Evolutionary conservation across 495 filamentous ascomycete species (phyloP), one percentile per base, ranked within the genome.

Genomic region (Cryomyces antarcticus): DNA sequence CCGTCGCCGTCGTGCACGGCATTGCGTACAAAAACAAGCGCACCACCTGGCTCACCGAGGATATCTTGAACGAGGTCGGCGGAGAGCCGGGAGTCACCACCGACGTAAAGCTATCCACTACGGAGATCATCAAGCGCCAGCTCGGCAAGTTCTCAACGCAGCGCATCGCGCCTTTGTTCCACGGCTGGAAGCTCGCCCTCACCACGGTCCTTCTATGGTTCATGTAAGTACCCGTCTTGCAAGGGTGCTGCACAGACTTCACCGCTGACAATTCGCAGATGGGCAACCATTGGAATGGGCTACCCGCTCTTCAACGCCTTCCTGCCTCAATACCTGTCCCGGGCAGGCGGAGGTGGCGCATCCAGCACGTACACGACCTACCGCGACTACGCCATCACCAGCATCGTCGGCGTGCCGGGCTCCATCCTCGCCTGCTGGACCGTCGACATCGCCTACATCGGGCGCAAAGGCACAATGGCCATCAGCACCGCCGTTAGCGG

Each of bases 331-430:
- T 76, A 75, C 48, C 64, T 76, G 17, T 48, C 57, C 30, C 56
- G 65, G 17, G 49, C 56, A 5, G 66, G 65, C 7, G 58, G 58
- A 9, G 39, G 42, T 40, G 49, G 41, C 24, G 42, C 50, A 6
- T 65, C 57, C 44, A 57, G 64, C 1, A 60, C 59, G 44, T 62
- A 58, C 48, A 64, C 62, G 44, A 64, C 66, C 24, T 77, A 77
- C 58, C 71, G 73, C 42, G 73, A 77, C 54, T 72, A 75, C 53
- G 64, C 64, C 33, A 76, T 77, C 43, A 69, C 66, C 29, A 67
- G 69, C 0, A 64, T 72, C n/a, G 61, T 71, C 40, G 70, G 73
- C 28, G 57, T 75, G 6, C 71, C 71, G 2, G 73, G 73, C 24
- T 66, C 64, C 11, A 54, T 76, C 39, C 53, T 75, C 24, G 73